phyloP scores from a whole-genome alignment of 164 flowering plant genomes.

The Nymphaea colorata region DNA sequence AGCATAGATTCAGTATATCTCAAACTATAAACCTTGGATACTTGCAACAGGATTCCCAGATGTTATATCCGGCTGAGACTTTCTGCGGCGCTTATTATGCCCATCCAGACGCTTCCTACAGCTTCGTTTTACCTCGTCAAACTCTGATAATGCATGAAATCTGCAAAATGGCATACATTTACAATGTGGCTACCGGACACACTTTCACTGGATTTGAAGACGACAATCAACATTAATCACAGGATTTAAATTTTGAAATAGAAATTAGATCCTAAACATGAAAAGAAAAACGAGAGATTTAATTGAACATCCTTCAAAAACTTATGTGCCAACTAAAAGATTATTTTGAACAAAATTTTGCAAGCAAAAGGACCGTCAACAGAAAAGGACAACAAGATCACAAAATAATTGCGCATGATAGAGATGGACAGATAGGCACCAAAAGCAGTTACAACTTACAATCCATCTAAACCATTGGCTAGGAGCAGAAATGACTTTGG shows the following conservation, averaged over 20 bases:
- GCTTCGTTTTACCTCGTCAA: constrained; percentile 73
- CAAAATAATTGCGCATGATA: no score
- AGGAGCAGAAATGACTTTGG: no score
- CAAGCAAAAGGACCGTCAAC: no score
- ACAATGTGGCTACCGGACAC: neutral
- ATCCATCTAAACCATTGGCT: no score
- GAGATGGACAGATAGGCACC: no score
- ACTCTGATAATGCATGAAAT: constrained; percentile 66
- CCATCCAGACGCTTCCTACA: constrained; percentile 83
- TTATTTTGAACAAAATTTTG: no score
- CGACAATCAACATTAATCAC: neutral
- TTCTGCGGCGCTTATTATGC: constrained; percentile 67
- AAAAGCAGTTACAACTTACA: no score
- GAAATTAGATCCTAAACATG: neutral
- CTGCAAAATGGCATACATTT: constrained; percentile 15
- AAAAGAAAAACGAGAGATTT: neutral
- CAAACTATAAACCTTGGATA: constrained; percentile 38
- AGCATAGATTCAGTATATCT: neutral
- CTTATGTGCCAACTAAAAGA: neutral
- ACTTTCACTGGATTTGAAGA: neutral
- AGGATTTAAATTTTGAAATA: neutral
- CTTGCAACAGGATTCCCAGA: constrained; percentile 27
- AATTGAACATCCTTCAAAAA: neutral
- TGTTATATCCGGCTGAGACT: constrained; percentile 58
- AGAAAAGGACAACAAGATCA: no score